phyloP scores from a whole-genome alignment of 2,329 filamentous ascomycete genomes.

The Paecilomyces dactylethromorphus region DNA sequence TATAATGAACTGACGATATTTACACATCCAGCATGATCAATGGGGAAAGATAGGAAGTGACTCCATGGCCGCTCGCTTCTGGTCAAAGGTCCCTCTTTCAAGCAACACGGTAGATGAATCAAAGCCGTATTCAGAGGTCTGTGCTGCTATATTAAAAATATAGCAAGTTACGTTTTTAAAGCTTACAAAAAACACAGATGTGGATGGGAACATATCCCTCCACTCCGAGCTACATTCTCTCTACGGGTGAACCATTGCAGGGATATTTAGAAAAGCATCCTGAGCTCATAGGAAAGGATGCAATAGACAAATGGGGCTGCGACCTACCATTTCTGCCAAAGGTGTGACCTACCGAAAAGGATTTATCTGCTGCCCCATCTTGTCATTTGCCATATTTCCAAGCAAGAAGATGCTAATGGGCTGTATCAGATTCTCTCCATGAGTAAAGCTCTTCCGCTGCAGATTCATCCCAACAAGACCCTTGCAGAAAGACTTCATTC shows the following conservation, averaged over 20 bases:
- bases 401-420: neutral
- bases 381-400: neutral
- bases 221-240: constrained; percentile 58
- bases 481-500: constrained; percentile 59
- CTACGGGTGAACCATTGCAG: constrained; percentile 57
- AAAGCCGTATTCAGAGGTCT: constrained; percentile 56
- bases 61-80: constrained; percentile 60
- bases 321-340: constrained; percentile 70
- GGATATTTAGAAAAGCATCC: constrained; percentile 60
- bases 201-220: constrained; percentile 75
- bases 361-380: neutral
- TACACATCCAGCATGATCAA: constrained; percentile 52
- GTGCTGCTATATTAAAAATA: neutral
- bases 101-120: constrained; percentile 59
- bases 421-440: constrained; percentile 60
- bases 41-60: constrained; percentile 65
- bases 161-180: neutral
- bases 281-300: constrained; percentile 56
- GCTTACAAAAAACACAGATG: constrained; percentile 36
- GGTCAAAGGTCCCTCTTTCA: constrained; percentile 57
- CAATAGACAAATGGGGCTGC: constrained; percentile 54
- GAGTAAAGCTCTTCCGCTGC: constrained; percentile 65
- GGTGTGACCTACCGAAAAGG: constrained; percentile 23
- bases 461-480: constrained; percentile 66
- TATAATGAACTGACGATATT: neutral